Percentiles rank a stretch among this genome's conserved stretches.
These are phyloP conservation scores for Linum tenue DNA, from an alignment of 345 rosid species.

Conservation along the genomic window DNA sequence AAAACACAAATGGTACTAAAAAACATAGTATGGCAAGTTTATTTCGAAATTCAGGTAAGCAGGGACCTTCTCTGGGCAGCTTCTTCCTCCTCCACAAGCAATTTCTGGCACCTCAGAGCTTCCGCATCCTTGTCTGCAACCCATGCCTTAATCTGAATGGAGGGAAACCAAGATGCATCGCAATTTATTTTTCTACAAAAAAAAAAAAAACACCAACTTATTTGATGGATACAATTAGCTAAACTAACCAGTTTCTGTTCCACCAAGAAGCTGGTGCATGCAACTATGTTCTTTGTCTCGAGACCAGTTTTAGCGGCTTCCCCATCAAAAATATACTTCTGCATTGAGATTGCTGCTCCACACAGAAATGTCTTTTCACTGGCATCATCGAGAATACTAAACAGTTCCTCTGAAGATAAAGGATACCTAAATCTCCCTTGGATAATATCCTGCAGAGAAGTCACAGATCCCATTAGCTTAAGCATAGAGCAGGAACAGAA, in stretches of 20 bases:
- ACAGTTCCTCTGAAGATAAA: constrained; percentile 64
- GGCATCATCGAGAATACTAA: constrained; percentile 84
- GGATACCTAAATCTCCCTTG: constrained; percentile 65
- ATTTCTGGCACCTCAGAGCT: constrained; percentile 85
- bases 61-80: constrained; percentile 77
- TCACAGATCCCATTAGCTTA: constrained; percentile 3
- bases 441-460: constrained; percentile 61
- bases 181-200: no score
- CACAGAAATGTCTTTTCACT: constrained; percentile 82
- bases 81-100: constrained; percentile 95
- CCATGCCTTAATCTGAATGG: constrained; percentile 70
- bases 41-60: background rate
- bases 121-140: constrained; percentile 90
- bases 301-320: constrained; percentile 71
- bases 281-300: constrained; percentile 76
- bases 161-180: background rate
- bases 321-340: constrained; percentile 83
- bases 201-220: no score
- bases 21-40: background rate
- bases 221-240: background rate
- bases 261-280: constrained; percentile 72
- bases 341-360: constrained; percentile 60
- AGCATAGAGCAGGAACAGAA: background rate
- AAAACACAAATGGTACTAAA: background rate
- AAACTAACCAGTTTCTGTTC: constrained; percentile 73